Evolutionary conservation across 2,329 filamentous ascomycete genomes (phyloP).

Genomic region (Trichoderma hamatum): DNA sequence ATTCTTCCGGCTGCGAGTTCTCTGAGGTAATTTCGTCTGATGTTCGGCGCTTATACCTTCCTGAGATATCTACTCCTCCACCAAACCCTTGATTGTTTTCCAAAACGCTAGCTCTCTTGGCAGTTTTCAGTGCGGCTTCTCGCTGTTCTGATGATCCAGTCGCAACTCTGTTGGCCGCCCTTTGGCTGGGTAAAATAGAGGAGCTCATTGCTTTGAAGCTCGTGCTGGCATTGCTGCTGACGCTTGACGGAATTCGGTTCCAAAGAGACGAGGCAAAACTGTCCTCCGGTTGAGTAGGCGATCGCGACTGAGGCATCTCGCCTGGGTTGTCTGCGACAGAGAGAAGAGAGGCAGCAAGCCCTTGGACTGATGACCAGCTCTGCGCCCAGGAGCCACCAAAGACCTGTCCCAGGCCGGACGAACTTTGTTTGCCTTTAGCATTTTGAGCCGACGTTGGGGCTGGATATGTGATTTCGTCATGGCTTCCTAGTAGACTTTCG

Average conservation of each 20-base stretch:
- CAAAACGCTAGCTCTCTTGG: conserved; percentile 60
- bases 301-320: conserved; percentile 31
- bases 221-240: conserved; percentile 25
- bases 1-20: conserved; percentile 69
- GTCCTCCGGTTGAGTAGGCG: conserved; percentile 23
- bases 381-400: conserved; percentile 56
- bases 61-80: conserved; percentile 57
- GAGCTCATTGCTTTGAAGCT: conserved; percentile 51
- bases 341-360: conserved; percentile 53
- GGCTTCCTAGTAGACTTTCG: not conserved
- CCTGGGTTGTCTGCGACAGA: conserved; percentile 34
- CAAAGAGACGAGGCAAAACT: conserved; percentile 27
- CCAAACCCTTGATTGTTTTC: conserved; percentile 65
- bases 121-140: conserved; percentile 58
- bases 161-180: conserved; percentile 53
- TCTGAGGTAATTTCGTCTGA: conserved; percentile 62
- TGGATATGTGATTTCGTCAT: not conserved
- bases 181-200: conserved; percentile 45
- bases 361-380: conserved; percentile 59
- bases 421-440: not conserved
- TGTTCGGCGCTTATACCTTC: conserved; percentile 65
- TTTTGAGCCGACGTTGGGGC: not conserved
- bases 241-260: conserved; percentile 31
- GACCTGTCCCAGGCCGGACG: conserved; percentile 41
- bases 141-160: conserved; percentile 57